Base-by-base conservation (phyloP, 495 filamentous ascomycete genomes). In the Xylaria sp. region DNA sequence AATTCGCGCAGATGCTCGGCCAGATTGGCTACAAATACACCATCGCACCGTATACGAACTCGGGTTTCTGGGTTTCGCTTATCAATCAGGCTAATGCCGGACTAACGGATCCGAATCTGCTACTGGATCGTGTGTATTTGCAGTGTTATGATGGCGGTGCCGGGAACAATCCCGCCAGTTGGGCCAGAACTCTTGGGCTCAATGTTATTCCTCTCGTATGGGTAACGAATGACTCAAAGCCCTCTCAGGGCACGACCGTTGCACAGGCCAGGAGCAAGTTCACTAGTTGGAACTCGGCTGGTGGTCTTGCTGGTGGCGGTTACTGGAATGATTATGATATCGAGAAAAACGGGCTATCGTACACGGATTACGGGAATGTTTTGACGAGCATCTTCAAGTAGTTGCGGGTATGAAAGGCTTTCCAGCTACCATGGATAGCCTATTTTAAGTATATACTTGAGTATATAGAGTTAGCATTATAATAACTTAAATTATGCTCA, bases 301-400 rank as follows among this genome's bases (percentile, higher is more conserved):
- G 73, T 8, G 67, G 74, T 2, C 67, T 84, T 29, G 81, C 76
- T 3, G 82, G 82, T 0, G 82, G 80, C 2, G 82, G 82, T 2
- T 83, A 81, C 66, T 84, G 81, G 81, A 84, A 84, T 63, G 81
- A 84, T 63, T 83, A 77, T 55, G 82, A 84, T 61, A 83, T 84
- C 48, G 82, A 83, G 73, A 82, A 83, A 75, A 83, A 82, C 76
- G 64, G 69, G 15, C 61, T 80, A 50, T 82, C 80, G 37, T 83
- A 84, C 46, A 70, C 69, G n/a, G 78, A 74, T 1, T 82, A 83
- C 67, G 80, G 79, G 8, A 46, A 72, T 7, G 80, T 81, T 7
- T 68, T 84, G 64, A 68, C 29, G 35, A 80, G 63, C 35, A 35
- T 80, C 0, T 84, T 84, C 43, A 79, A 78, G 6, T 80, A 73